Conservation (phyloP, 169 alveolate species). For the Plasmodium gallinaceum region DNA sequence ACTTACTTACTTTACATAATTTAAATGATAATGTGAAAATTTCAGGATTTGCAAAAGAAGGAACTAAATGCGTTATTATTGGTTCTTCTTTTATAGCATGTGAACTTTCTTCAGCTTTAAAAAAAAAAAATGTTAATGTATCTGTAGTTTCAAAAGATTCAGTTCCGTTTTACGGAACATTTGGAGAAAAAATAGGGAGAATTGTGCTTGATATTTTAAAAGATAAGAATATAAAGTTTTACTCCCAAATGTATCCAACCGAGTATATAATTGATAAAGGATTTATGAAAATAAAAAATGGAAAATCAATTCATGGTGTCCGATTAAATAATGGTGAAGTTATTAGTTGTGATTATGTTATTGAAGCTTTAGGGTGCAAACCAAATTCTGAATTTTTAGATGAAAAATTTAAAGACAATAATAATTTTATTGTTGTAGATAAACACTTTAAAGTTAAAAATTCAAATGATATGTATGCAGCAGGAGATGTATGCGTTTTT, state of each 20-base stretch:
- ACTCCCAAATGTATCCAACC: slow-evolving; percentile 72
- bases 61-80: slow-evolving; percentile 79
- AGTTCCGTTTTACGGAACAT: slow-evolving; percentile 77
- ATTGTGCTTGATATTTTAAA: slow-evolving; percentile 78
- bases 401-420: slow-evolving; percentile 74
- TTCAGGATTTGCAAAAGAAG: slow-evolving; percentile 77
- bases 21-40: slow-evolving; percentile 75
- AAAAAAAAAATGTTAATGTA: slow-evolving; percentile 79
- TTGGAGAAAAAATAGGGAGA: slow-evolving; percentile 81
- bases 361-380: slow-evolving; percentile 86
- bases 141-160: slow-evolving; percentile 81
- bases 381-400: slow-evolving; percentile 80
- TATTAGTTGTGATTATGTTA: slow-evolving; percentile 83
- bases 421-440: slow-evolving; percentile 80
- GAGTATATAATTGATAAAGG: slow-evolving; percentile 57
- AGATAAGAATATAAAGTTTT: slow-evolving; percentile 78
- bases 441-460: slow-evolving; percentile 80
- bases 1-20: slow-evolving; percentile 82
- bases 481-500: slow-evolving; percentile 85
- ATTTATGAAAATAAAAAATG: slow-evolving; percentile 32
- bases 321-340: slow-evolving; percentile 78
- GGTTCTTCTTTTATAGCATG: slow-evolving; percentile 88
- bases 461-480: slow-evolving; percentile 82
- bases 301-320: slow-evolving; percentile 79
- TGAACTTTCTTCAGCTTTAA: slow-evolving; percentile 84